Evolutionary conservation across 306 rosid genomes (phyloP), one percentile per base, ranked within the genome.

Genomic region (Datisca glomerata): DNA sequence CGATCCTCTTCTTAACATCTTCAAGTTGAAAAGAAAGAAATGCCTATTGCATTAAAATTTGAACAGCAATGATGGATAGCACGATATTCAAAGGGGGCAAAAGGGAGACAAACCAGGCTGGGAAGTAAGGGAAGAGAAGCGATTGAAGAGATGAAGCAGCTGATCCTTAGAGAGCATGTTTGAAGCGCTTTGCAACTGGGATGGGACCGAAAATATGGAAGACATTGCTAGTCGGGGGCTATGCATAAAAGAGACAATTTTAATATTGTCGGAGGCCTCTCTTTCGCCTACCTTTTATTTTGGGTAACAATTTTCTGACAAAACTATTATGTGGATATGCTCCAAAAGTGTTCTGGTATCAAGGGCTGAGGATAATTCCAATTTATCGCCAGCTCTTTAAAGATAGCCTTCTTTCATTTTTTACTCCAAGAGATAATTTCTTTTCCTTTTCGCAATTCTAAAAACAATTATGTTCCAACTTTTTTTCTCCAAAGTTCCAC

Each of bases 1-100:
- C 64, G 43, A 87, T 71, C 67, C 87, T 76, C 49, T 67, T 71
- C 93, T 79, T 82, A 52, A 67, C 85, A 3, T 73, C 93, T 86
- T 44, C 35, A 51, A 50, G 23, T 20, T 8, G 44, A 17, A 27
- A 16, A 40, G 6, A 36, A 47, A 15, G 2, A n/a, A 31, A 41
- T 6, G 24, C 0, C 7, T 2, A 31, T 0, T 17, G n/a, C n/a
- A n/a, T n/a, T n/a, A 13, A 17, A 38, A 38, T 38, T 14, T 22
- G 34, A 6, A 2, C 35, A 31, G 35, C 35, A 13, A 31, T 8
- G 12, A 31, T 4, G 10, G 36, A 18, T 8, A 42, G 17, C 15
- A 23, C 33, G 16, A 12, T 12, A 35, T 6, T 9, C 5, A n/a
- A 17, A 7, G 2, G 43, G 44, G 34, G 43, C 12, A 13, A 52